Conservation (phyloP, 2,329 filamentous ascomycete species). For the Aphanocladium album region DNA sequence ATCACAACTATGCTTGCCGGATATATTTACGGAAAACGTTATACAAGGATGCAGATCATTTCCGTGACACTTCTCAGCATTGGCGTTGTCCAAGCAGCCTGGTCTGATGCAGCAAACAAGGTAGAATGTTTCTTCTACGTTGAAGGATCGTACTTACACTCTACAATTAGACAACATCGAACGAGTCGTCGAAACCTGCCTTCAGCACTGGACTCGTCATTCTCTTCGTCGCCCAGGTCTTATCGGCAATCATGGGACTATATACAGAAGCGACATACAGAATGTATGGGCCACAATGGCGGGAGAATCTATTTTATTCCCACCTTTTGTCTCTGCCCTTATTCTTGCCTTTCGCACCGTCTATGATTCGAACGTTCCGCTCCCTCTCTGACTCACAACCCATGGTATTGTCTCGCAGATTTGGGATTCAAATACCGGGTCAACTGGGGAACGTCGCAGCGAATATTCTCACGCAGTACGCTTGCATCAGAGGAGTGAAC, state of each 20-base stretch:
- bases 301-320: constrained; percentile 94
- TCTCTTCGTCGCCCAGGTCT: constrained; percentile 79
- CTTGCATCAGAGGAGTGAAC: constrained; percentile 94
- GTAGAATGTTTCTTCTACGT: constrained; percentile 37
- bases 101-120: constrained; percentile 84
- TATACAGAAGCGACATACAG: constrained; percentile 91
- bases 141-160: constrained; percentile 13
- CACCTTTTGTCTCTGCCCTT: constrained; percentile 70
- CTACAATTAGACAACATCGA: constrained; percentile 3
- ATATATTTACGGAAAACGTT: constrained; percentile 77
- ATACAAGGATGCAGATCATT: constrained; percentile 71
- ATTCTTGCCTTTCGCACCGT: constrained; percentile 66
- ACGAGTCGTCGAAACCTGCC: constrained; percentile 20
- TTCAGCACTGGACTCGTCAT: constrained; percentile 66
- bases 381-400: constrained; percentile 60
- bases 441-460: constrained; percentile 66
- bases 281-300: constrained; percentile 83
- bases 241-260: constrained; percentile 90
- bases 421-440: constrained; percentile 45
- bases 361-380: constrained; percentile 58
- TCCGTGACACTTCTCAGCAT: constrained; percentile 79
- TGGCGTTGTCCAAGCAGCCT: constrained; percentile 82
- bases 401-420: constrained; percentile 29
- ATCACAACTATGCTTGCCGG: constrained; percentile 95
- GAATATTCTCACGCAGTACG: constrained; percentile 86